Percentiles rank a stretch among this genome's conserved stretches.
These are phyloP conservation scores for Corylus heterophylla DNA, from an alignment of 306 rosid genomes.

Conservation along the genomic window DNA sequence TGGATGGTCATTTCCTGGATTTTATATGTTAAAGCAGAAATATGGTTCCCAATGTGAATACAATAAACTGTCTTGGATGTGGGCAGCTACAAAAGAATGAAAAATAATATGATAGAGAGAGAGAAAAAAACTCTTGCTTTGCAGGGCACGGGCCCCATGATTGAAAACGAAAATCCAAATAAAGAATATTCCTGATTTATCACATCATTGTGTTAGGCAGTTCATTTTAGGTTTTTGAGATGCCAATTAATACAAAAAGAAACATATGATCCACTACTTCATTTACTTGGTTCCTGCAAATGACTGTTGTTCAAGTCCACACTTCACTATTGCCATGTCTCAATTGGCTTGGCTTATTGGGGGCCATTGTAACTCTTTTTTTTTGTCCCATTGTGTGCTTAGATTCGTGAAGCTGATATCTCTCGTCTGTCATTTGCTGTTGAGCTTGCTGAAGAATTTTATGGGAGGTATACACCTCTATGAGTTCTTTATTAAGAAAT, in stretches of 20 bases:
- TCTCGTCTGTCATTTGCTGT: slow-evolving; percentile 96
- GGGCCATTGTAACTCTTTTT: background rate
- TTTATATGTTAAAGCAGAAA: background rate
- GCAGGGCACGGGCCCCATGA: background rate
- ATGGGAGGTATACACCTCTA: slow-evolving; percentile 73
- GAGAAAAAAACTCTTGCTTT: background rate
- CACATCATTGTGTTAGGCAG: background rate
- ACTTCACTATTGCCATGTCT: slow-evolving; percentile 1
- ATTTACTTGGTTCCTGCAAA: background rate
- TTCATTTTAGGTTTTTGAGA: background rate
- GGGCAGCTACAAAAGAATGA: background rate
- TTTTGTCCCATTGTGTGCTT: slow-evolving; percentile 32
- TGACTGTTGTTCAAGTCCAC: slow-evolving; percentile 4
- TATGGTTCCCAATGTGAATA: background rate
- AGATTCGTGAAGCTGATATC: slow-evolving; percentile 99
- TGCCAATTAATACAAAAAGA: background rate
- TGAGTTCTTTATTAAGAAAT: slow-evolving; percentile 16
- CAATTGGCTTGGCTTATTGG: background rate
- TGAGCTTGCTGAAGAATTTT: slow-evolving; percentile 99
- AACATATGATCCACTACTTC: background rate
- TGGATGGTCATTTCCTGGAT: background rate
- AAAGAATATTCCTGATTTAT: background rate
- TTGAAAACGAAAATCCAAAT: background rate
- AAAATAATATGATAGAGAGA: background rate
- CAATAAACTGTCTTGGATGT: background rate